Percentiles rank a stretch among this genome's conserved stretches.
Evolutionary conservation across 768 basidiomycete species (phyloP).

Genomic region (Boletus sp.): DNA sequence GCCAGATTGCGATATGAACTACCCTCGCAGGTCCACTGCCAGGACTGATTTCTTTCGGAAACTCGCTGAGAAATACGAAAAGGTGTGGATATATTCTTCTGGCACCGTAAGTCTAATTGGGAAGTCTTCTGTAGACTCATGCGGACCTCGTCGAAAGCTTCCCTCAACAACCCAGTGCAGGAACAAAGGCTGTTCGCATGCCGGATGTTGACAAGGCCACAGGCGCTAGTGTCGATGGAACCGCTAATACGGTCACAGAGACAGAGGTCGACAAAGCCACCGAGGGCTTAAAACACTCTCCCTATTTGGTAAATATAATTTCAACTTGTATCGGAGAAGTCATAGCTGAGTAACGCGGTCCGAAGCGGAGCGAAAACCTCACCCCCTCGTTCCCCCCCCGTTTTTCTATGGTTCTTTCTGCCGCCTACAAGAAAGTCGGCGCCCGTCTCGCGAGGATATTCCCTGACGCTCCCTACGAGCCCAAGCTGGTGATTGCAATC

Average conservation of each 20-base stretch:
- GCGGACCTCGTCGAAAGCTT: neutral
- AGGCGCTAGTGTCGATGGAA: neutral
- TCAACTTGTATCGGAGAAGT: neutral
- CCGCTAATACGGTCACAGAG: neutral
- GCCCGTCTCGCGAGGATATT: neutral
- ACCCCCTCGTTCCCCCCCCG: no score
- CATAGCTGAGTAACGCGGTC: no score
- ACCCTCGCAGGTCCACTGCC: neutral
- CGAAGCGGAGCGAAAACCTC: no score
- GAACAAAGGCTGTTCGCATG: no score
- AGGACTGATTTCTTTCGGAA: neutral
- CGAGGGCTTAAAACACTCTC: neutral
- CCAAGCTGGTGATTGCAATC: neutral
- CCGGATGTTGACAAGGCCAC: neutral
- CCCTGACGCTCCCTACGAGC: neutral
- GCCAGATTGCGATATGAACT: neutral
- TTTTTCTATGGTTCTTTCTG: no score
- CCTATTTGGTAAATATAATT: neutral
- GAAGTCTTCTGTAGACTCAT: neutral
- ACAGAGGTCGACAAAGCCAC: neutral
- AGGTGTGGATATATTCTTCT: no score
- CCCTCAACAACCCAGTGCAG: neutral
- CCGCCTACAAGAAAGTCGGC: neutral
- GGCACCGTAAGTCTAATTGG: no score
- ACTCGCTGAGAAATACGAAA: neutral